Conservation (phyloP, 225 moss, liverwort and hornwort species). For the Physcomitrellopsis africana region DNA sequence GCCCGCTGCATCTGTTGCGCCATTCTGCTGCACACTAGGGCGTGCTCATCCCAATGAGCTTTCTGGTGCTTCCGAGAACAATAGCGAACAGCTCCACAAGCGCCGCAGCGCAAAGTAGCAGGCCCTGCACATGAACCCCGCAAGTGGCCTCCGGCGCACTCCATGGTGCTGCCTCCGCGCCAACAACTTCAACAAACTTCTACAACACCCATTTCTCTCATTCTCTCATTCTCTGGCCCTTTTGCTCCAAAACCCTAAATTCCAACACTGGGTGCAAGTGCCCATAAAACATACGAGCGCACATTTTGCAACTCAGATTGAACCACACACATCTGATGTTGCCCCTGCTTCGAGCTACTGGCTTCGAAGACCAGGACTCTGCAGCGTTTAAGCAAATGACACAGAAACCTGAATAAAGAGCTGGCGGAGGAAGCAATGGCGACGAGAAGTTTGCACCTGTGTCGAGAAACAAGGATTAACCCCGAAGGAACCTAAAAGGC, state of each 20-base stretch:
- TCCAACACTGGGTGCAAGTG: background rate
- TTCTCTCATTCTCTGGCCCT: background rate
- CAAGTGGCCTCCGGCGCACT: constrained; percentile 56
- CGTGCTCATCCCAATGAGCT: constrained; percentile 83
- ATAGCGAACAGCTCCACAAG: constrained; percentile 81
- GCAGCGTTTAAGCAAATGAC: too few relatives aligned
- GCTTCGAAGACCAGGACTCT: too few relatives aligned
- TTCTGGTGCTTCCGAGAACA: constrained; percentile 84
- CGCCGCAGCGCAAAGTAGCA: constrained; percentile 68
- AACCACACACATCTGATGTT: too few relatives aligned
- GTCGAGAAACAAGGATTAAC: too few relatives aligned
- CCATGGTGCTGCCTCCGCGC: constrained; percentile 29
- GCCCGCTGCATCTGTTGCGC: constrained; percentile 81
- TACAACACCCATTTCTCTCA: background rate
- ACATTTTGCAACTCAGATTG: background rate
- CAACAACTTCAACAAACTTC: background rate
- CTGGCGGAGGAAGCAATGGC: too few relatives aligned
- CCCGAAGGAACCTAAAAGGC: too few relatives aligned
- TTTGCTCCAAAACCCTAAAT: background rate
- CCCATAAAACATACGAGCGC: background rate
- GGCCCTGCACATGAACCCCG: constrained; percentile 64
- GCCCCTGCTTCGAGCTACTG: too few relatives aligned
- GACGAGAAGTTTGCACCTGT: too few relatives aligned
- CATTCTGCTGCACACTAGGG: constrained; percentile 68
- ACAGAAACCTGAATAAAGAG: too few relatives aligned